These are phyloP conservation scores for Mortierella sp. DNA, from an alignment of 371 early-diverging fungal species.

Conservation along the genomic window DNA sequence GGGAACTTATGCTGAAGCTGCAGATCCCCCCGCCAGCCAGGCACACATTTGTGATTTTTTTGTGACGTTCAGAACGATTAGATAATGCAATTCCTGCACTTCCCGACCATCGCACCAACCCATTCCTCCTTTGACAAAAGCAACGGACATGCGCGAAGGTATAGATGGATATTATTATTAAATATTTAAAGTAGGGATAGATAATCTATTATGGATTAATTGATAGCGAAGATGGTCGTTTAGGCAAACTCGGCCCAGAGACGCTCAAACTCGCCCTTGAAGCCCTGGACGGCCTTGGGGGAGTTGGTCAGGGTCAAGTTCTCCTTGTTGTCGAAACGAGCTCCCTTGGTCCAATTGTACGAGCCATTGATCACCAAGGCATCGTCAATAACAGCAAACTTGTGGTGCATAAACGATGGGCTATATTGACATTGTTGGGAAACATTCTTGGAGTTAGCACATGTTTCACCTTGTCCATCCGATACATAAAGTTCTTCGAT, in stretches of 20 bases:
- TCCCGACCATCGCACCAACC: too few species aligned
- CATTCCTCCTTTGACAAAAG: too few species aligned
- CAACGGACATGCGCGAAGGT: too few species aligned
- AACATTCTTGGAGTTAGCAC: background rate
- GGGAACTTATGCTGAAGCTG: too few species aligned
- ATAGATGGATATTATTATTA: too few species aligned
- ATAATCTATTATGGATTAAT: background rate
- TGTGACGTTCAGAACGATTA: too few species aligned
- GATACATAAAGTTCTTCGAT: too few species aligned
- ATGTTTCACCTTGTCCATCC: too few species aligned
- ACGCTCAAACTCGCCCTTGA: constrained; percentile 64
- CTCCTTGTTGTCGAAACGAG: constrained; percentile 71
- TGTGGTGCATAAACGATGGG: constrained; percentile 71
- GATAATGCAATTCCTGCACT: too few species aligned
- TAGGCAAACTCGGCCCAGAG: constrained; percentile 63
- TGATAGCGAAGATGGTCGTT: background rate
- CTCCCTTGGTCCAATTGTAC: constrained; percentile 77
- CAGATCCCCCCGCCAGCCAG: background rate
- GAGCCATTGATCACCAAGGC: constrained; percentile 64
- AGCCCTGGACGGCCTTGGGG: constrained; percentile 62
- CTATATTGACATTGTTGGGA: constrained; percentile 21
- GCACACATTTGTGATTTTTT: too few species aligned
- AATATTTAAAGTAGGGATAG: background rate
- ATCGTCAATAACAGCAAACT: constrained; percentile 68
- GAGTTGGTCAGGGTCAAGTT: constrained; percentile 70